Evolutionary conservation across 768 basidiomycete species (phyloP).

Genomic region (Coprinopsis strossmayeri): DNA sequence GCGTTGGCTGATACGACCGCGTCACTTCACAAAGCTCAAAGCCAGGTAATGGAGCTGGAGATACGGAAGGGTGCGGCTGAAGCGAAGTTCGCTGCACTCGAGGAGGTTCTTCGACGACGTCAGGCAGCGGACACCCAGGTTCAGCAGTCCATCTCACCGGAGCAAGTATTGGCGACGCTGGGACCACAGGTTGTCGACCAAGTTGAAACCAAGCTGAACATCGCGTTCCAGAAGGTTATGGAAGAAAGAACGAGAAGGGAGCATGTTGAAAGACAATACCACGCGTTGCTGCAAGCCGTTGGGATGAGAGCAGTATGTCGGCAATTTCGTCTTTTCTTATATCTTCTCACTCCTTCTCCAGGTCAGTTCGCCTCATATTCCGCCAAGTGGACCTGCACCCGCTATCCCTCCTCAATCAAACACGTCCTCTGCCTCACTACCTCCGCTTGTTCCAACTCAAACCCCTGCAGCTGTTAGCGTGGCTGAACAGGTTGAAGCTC

Average conservation of each 20-base stretch:
- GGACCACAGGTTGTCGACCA: neutral
- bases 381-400: no score
- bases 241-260: neutral
- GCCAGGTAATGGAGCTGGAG: neutral
- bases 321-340: neutral
- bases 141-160: neutral
- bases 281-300: neutral
- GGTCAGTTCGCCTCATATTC: no score
- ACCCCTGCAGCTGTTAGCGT: neutral
- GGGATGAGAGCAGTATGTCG: neutral
- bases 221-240: neutral
- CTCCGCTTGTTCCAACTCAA: neutral
- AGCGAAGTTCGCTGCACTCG: neutral
- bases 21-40: neutral
- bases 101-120: neutral
- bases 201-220: neutral
- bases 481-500: no score
- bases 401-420: no score
- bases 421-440: no score
- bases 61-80: neutral
- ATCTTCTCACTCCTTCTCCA: no score
- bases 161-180: neutral
- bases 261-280: neutral
- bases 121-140: neutral
- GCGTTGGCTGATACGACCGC: no score